Conservation (phyloP, 1,284 basidiomycete genomes). For the Melanopsichium pennsylvanicum region DNA sequence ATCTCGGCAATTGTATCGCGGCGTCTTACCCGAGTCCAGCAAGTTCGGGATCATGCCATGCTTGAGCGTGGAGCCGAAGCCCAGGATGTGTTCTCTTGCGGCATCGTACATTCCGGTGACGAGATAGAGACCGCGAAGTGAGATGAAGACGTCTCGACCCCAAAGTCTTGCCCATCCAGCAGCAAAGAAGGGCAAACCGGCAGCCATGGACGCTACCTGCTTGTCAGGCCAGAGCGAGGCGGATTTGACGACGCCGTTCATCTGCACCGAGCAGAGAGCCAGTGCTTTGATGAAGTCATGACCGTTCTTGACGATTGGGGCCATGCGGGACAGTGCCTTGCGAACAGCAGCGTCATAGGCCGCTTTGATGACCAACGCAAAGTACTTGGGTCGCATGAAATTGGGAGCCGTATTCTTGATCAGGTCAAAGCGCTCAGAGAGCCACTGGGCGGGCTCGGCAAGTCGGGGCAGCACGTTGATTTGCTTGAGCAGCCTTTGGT, state of each 20-base stretch:
- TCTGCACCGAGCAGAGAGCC: slow-evolving; percentile 57
- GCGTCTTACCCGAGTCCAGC: slow-evolving; percentile 55
- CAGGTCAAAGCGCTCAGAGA: slow-evolving; percentile 54
- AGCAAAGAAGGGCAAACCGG: slow-evolving; percentile 60
- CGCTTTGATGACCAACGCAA: slow-evolving; percentile 55
- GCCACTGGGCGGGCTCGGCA: slow-evolving; percentile 48
- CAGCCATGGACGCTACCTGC: slow-evolving; percentile 60
- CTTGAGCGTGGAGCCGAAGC: slow-evolving; percentile 58
- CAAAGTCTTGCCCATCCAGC: slow-evolving; percentile 59
- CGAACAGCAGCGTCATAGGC: slow-evolving; percentile 53
- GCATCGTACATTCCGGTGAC: slow-evolving; percentile 56
- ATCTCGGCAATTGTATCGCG: slow-evolving; percentile 83
- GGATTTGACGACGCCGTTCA: slow-evolving; percentile 60
- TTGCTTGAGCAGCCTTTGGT: slow-evolving; percentile 73
- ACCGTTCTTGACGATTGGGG: slow-evolving; percentile 49
- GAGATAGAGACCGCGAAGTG: slow-evolving; percentile 59
- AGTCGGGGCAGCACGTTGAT: slow-evolving; percentile 44
- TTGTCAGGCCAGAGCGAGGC: slow-evolving; percentile 58
- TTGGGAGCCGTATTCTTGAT: slow-evolving; percentile 52
- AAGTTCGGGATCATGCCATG: slow-evolving; percentile 61
- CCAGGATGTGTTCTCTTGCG: slow-evolving; percentile 56
- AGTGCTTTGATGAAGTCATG: slow-evolving; percentile 58
- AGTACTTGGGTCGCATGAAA: slow-evolving; percentile 63
- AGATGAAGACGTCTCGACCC: slow-evolving; percentile 62
- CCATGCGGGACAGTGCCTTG: slow-evolving; percentile 53